Evolutionary conservation across 306 rosid species (phyloP).

Genomic region (Pachyrhizus erosus): DNA sequence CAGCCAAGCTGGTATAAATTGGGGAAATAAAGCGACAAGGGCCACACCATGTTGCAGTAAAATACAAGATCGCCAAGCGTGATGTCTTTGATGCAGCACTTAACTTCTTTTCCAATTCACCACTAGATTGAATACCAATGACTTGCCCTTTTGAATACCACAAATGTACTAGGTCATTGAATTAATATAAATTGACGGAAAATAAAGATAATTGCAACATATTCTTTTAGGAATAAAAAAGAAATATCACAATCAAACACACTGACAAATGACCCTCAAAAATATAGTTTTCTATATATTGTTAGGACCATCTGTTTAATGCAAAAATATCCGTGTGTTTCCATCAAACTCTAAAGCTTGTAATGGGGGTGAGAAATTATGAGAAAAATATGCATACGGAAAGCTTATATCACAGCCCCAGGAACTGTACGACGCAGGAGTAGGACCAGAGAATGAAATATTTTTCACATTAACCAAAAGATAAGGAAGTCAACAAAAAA

Average conservation of each 20-base stretch:
- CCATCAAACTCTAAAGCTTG: slow-evolving; percentile 19
- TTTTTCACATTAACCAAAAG: slow-evolving; percentile 5
- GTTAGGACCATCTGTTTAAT: slow-evolving; percentile 14
- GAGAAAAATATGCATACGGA: background rate
- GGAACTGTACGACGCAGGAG: background rate
- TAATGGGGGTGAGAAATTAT: slow-evolving; percentile 18
- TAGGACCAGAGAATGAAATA: background rate
- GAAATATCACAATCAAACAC: slow-evolving; percentile 3
- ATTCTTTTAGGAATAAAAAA: background rate
- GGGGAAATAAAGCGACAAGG: slow-evolving; percentile 87
- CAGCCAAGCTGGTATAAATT: slow-evolving; percentile 72
- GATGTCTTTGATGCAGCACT: slow-evolving; percentile 74
- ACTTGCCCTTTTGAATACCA: slow-evolving; percentile 66
- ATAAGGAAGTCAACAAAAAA: slow-evolving; percentile 25
- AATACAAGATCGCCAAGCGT: slow-evolving; percentile 73
- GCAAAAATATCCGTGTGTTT: background rate
- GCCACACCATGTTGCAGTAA: slow-evolving; percentile 96
- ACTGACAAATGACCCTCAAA: slow-evolving; percentile 33
- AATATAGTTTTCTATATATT: background rate
- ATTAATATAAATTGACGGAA: slow-evolving; percentile 31
- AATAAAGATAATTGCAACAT: slow-evolving; percentile 19
- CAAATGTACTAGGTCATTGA: slow-evolving; percentile 14
- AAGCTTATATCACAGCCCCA: slow-evolving; percentile 8
- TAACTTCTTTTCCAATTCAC: slow-evolving; percentile 67
- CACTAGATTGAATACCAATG: slow-evolving; percentile 61